Evolutionary conservation across 345 rosid genomes (phyloP).

Genomic region (Reutealis trisperma): DNA sequence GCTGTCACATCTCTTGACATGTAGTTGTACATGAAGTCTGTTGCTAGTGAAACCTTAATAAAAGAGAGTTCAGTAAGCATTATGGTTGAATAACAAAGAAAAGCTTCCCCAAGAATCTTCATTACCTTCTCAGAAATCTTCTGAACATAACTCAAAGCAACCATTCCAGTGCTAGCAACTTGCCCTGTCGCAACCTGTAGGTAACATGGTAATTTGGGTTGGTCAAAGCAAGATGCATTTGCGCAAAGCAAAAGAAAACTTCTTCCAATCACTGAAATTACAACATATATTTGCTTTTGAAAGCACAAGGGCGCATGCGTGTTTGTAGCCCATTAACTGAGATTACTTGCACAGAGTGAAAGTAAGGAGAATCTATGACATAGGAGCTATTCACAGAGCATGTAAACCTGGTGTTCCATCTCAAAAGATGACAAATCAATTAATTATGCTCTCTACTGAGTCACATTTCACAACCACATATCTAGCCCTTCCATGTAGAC

Average conservation of each 20-base stretch:
- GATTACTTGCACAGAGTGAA: not conserved
- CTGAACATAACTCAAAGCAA: constrained; percentile 90
- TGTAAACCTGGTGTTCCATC: not conserved
- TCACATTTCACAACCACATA: not conserved
- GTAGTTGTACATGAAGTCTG: constrained; percentile 89
- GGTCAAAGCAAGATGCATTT: constrained; percentile 8
- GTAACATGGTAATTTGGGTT: constrained; percentile 8
- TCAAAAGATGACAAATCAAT: not conserved
- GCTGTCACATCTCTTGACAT: constrained; percentile 84
- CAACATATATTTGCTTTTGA: not conserved
- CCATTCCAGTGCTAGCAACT: constrained; percentile 92
- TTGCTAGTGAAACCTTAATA: constrained; percentile 79
- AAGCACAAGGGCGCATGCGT: not conserved
- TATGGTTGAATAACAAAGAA: not conserved
- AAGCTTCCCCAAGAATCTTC: constrained; percentile 1
- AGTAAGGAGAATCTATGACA: not conserved
- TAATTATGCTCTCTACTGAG: not conserved
- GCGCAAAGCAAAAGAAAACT: not conserved
- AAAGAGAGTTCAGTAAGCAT: constrained; percentile 13
- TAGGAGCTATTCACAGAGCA: not conserved
- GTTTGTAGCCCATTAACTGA: not conserved
- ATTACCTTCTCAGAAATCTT: constrained; percentile 92
- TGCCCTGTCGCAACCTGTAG: constrained; percentile 89
- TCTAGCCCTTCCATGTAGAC: not conserved
- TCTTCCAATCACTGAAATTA: not conserved